Evolutionary conservation across 75 land plant species (phyloP).

Genomic region (Azolla pinnata): DNA sequence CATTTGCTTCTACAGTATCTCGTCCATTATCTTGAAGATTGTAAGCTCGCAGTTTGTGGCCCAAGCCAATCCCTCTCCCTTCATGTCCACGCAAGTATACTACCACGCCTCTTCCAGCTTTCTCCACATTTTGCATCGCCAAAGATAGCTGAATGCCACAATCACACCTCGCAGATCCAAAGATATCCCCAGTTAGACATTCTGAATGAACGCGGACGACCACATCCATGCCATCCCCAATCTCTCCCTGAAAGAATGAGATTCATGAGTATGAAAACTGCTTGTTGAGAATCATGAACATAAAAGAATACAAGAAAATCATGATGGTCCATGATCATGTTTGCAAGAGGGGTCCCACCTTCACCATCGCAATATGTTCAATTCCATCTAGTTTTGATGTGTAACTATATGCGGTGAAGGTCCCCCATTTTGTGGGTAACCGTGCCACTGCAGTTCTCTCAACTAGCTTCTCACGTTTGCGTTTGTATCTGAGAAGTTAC

Average conservation of each 20-base stretch:
- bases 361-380: conserved; percentile 96
- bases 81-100: conserved; percentile 96
- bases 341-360: conserved; percentile 52
- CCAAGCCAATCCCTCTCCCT: conserved; percentile 94
- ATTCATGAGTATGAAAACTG: background rate
- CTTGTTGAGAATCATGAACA: background rate
- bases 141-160: conserved; percentile 87
- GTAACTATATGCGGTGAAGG: conserved; percentile 72
- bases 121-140: conserved; percentile 74
- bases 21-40: conserved; percentile 87
- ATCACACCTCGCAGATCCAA: conserved; percentile 91
- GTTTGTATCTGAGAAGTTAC: conserved; percentile 56
- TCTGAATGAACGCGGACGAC: conserved; percentile 94
- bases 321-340: background rate
- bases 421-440: conserved; percentile 88
- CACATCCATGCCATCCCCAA: conserved; percentile 86
- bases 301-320: background rate
- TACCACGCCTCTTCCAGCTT: conserved; percentile 77
- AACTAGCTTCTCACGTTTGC: conserved; percentile 76
- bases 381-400: conserved; percentile 84
- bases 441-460: conserved; percentile 60
- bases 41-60: conserved; percentile 91
- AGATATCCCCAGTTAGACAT: conserved; percentile 92
- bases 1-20: conserved; percentile 95
- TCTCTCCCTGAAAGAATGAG: conserved; percentile 56